Conservation (phyloP, 1,139 yeast species). For the Citeromyces hawaiiensis region DNA sequence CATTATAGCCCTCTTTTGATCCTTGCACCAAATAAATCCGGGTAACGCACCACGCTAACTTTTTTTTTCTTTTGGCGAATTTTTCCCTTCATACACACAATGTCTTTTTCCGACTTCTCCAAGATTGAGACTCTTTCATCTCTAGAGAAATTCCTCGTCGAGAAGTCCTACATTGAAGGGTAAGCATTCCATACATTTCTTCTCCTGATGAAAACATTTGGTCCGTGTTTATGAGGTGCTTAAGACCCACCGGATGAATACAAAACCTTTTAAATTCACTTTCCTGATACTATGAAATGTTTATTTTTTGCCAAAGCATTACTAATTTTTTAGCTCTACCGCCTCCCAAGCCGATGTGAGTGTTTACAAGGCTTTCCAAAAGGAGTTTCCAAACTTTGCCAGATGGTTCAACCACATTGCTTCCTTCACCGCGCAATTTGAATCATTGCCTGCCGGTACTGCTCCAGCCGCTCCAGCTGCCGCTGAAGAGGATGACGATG, state of each 20-base stretch:
- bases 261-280: conserved; percentile 19
- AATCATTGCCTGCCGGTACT: conserved; percentile 69
- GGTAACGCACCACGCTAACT: conserved; percentile 2
- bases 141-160: conserved; percentile 80
- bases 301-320: conserved; percentile 14
- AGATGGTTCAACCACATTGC: conserved; percentile 99
- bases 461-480: conserved; percentile 43
- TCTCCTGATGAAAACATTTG: conserved; percentile 61
- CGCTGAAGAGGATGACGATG: conserved; percentile 72
- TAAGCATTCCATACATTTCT: conserved; percentile 26
- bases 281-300: not conserved
- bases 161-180: conserved; percentile 92
- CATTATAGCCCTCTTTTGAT: too few species aligned
- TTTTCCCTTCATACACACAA: conserved; percentile 13
- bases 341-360: conserved; percentile 95
- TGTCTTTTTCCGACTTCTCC: conserved; percentile 75
- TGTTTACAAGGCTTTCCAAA: conserved; percentile 90
- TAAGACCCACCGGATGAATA: conserved; percentile 92
- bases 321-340: conserved; percentile 36
- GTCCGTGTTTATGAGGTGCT: conserved; percentile 96
- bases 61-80: conserved; percentile 1
- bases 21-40: conserved; percentile 1
- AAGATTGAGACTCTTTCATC: conserved; percentile 72
- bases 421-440: conserved; percentile 78
- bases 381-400: conserved; percentile 84